Conservation (phyloP, 1,139 yeast species). For the Magnusiomyces ingens region DNA sequence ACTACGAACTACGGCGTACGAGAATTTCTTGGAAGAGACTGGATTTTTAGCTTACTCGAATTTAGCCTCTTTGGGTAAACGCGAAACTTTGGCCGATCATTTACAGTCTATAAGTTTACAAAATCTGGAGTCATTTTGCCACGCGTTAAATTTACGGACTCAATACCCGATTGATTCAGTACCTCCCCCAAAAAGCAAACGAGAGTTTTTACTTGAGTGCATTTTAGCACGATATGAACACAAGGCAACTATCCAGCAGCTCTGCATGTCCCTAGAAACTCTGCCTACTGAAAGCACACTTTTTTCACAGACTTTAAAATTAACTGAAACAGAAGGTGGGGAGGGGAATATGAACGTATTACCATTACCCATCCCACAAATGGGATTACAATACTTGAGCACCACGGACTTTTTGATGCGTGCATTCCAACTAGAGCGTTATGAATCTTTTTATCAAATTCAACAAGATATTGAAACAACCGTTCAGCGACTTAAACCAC, state of each 20-base stretch:
- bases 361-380: constrained; percentile 22
- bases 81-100: constrained; percentile 25
- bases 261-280: constrained; percentile 5
- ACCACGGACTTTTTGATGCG: constrained; percentile 34
- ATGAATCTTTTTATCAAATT: constrained; percentile 24
- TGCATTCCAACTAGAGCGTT: constrained; percentile 22
- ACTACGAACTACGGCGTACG: constrained; percentile 24
- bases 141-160: constrained; percentile 17
- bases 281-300: constrained; percentile 21
- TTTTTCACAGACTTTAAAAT: constrained; percentile 9
- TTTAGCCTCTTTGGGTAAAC: constrained; percentile 26
- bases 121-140: constrained; percentile 22
- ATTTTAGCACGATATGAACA: constrained; percentile 18
- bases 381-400: constrained; percentile 33
- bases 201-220: constrained; percentile 18
- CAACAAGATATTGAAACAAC: constrained; percentile 26
- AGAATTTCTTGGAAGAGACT: constrained; percentile 24
- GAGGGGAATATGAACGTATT: constrained; percentile 5
- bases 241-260: constrained; percentile 15
- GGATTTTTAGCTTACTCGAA: constrained; percentile 29
- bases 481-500: constrained; percentile 24
- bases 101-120: constrained; percentile 20
- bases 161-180: constrained; percentile 10
- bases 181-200: constrained; percentile 1
- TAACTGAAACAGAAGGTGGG: neutral